These are phyloP conservation scores for Fraxinus xanthoxyloides DNA, from an alignment of 305 asterid species.

Conservation along the genomic window DNA sequence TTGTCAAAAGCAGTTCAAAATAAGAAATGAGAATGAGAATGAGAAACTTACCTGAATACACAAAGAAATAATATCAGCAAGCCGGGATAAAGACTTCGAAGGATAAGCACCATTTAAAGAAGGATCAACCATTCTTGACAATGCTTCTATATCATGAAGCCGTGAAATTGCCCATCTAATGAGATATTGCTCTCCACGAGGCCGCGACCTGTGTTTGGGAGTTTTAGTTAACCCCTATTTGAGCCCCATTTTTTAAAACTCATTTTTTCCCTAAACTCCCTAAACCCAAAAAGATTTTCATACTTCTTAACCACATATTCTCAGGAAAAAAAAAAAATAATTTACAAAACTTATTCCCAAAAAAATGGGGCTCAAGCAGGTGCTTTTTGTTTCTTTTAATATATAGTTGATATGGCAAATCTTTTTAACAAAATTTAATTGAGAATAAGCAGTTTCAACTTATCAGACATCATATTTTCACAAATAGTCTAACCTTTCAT, in stretches of 20 bases:
- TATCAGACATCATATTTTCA: background rate
- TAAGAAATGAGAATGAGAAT: background rate
- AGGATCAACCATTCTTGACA: conserved; percentile 93
- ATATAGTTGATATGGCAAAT: background rate
- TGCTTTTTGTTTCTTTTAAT: background rate
- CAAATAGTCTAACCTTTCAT: conserved; percentile 59
- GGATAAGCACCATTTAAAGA: conserved; percentile 72
- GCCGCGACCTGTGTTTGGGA: conserved; percentile 49
- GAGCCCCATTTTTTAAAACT: background rate
- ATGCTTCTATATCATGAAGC: conserved; percentile 82
- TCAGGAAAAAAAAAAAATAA: background rate
- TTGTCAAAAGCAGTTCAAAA: background rate
- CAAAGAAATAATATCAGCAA: conserved; percentile 86
- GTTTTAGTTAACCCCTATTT: background rate
- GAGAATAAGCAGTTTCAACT: background rate
- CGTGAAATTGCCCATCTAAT: conserved; percentile 85
- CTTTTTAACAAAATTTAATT: background rate
- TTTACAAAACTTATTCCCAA: background rate
- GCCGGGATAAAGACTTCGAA: conserved; percentile 81
- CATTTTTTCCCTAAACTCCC: background rate
- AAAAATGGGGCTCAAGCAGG: background rate
- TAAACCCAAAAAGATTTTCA: too few relatives aligned
- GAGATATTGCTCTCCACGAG: conserved; percentile 73
- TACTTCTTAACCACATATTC: background rate
- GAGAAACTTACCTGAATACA: conserved; percentile 70